phyloP scores from a whole-genome alignment of 2,329 filamentous ascomycete species.

The Clonostachys rhizophaga region DNA sequence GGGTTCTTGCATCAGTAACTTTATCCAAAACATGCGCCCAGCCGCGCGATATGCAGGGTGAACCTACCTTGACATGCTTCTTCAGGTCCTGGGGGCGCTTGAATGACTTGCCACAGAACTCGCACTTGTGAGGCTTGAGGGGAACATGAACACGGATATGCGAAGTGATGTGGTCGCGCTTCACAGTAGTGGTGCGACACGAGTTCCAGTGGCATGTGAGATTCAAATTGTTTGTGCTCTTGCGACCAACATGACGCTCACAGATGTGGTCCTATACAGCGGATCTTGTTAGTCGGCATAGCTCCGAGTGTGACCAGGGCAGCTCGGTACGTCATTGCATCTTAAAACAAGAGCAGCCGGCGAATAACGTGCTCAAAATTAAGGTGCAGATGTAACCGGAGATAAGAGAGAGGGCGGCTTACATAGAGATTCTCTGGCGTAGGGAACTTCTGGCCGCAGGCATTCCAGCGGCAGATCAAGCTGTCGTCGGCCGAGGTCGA shows the following conservation, averaged over 20 bases:
- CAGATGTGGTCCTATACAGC: conserved; percentile 83
- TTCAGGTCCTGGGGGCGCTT: conserved; percentile 98
- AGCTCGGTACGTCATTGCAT: no score
- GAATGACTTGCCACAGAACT: conserved; percentile 98
- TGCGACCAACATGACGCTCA: conserved; percentile 95
- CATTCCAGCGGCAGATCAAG: conserved; percentile 56
- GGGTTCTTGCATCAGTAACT: conserved; percentile 10
- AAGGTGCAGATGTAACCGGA: no score
- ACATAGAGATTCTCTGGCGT: conserved; percentile 57
- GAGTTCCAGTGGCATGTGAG: conserved; percentile 96
- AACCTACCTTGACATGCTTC: conserved; percentile 85
- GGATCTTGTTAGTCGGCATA: neutral
- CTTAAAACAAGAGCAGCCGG: no score
- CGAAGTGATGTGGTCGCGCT: conserved; percentile 98
- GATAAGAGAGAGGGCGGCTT: conserved; percentile 19
- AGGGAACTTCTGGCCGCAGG: conserved; percentile 54
- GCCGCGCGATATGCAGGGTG: no score
- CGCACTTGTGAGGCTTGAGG: conserved; percentile 97
- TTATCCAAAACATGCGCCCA: neutral
- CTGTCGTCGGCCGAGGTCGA: conserved; percentile 45
- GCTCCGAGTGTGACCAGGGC: no score
- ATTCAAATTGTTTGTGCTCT: conserved; percentile 98
- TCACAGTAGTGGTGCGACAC: conserved; percentile 94
- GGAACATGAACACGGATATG: conserved; percentile 99
- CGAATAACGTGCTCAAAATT: no score